Evolutionary conservation across 768 basidiomycete species (phyloP).

Genomic region (Russula compacta): DNA sequence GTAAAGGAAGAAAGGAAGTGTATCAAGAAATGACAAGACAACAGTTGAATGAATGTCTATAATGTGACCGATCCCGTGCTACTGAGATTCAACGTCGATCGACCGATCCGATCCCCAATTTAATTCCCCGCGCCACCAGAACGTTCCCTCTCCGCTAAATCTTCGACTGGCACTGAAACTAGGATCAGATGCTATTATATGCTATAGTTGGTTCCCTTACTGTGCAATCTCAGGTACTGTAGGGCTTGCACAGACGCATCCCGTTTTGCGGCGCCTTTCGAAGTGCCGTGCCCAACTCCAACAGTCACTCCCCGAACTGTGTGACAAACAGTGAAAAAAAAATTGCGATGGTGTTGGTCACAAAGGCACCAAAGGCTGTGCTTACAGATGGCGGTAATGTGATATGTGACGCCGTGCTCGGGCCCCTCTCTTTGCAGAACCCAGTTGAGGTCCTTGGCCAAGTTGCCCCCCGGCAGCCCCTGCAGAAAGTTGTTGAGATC

Average conservation of each 20-base stretch:
- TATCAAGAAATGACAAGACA: no score
- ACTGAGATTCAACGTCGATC: neutral
- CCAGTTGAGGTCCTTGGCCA: conserved; percentile 8
- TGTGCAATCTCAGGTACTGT: conserved; percentile 2
- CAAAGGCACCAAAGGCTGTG: neutral
- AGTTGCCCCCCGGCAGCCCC: neutral
- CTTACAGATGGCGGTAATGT: conserved; percentile 13
- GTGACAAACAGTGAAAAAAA: neutral
- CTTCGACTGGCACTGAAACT: neutral
- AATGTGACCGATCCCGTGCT: neutral
- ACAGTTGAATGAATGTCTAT: no score
- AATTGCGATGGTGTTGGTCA: neutral
- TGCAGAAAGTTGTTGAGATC: conserved; percentile 19
- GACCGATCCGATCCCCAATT: neutral
- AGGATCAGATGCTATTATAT: neutral
- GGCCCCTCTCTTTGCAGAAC: neutral
- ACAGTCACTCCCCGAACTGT: conserved; percentile 12
- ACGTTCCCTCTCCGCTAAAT: neutral
- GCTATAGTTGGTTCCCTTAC: neutral
- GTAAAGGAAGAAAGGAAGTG: neutral
- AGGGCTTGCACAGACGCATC: conserved; percentile 12
- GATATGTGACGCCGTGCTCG: neutral
- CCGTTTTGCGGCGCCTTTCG: conserved; percentile 8
- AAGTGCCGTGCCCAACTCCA: conserved; percentile 10
- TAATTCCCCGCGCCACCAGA: neutral